A percentile compares a stretch with the other conserved stretches of the same genome.
These are phyloP conservation scores for Pseudopyricularia javanii DNA, from an alignment of 2,329 filamentous ascomycete genomes.

Conservation along the genomic window DNA sequence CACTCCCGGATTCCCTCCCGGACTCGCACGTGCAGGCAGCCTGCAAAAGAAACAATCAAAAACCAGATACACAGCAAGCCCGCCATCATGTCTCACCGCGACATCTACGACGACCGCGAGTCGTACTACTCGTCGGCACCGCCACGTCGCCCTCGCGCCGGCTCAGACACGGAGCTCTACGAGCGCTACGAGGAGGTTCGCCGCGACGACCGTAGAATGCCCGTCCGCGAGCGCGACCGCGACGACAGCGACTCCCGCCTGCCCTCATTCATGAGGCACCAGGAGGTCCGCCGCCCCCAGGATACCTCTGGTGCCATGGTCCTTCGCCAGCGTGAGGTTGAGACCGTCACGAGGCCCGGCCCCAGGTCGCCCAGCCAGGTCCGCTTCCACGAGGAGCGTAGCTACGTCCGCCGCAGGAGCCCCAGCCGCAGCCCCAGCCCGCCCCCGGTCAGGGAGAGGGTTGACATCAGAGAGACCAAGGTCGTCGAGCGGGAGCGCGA, in stretches of 20 bases:
- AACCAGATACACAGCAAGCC: too few species aligned
- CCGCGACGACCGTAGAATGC: constrained; percentile 2
- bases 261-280: constrained; percentile 39
- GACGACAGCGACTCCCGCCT: constrained; percentile 31
- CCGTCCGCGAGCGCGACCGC: constrained; percentile 27
- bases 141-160: neutral
- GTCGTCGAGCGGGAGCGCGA: constrained; percentile 15
- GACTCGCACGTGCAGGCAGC: neutral
- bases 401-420: constrained; percentile 28
- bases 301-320: constrained; percentile 38
- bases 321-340: constrained; percentile 40
- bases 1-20: neutral
- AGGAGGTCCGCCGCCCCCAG: constrained; percentile 22
- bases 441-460: constrained; percentile 17
- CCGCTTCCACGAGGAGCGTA: constrained; percentile 21
- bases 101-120: constrained; percentile 3
- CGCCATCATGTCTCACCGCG: neutral
- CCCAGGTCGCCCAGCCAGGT: constrained; percentile 29
- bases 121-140: constrained; percentile 2
- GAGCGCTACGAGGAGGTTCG: constrained; percentile 2
- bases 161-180: neutral
- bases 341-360: constrained; percentile 34
- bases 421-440: constrained; percentile 16
- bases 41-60: too few species aligned
- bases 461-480: constrained; percentile 13